Base-by-base conservation (phyloP, 169 alveolate genomes). In the Cryptosporidium xiaoi region DNA sequence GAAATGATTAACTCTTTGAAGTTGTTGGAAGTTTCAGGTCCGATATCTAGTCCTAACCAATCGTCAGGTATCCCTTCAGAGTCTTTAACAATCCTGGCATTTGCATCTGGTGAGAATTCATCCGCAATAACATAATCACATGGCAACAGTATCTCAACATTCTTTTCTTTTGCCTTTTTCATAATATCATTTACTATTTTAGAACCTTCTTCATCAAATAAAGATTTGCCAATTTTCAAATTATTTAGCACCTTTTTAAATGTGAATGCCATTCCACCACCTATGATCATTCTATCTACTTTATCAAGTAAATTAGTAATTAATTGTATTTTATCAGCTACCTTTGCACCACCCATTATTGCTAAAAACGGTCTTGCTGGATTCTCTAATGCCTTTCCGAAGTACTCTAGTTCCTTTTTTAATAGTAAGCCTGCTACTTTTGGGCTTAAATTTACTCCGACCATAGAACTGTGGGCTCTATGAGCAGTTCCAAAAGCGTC, bases 401-500 rank as follows among this genome's bases (percentile, higher is more conserved):
- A 97, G 92, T 97, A 97, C 67, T 97, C 98, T 60, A 98, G 94
- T 91, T 97, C 99, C 92, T 96, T 97, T 89, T 96, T 93, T 96
- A 97, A 92, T 82, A 98, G 89, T 87, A 94, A 94, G 2, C 99
- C 99, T 27, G 99, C 98, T 15, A 97, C 99, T 67, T 96, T 92
- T 2, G 93, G 71, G 12, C 94, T 91, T 44, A 95, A 85, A 58
- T 96, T 91, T 0, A 97, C 95, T 51, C 99, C 99, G 2, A 94
- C 99, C 97, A 97, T 97, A 48, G 99, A 96, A 55, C 97, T 93
- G 85, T 98, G 99, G 34, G 99, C 99, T 71, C 99, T 95, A 82
- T 98, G 99, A 16, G 99, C 99, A 18, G 99, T 96, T 12, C 99
- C 99, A 84, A 98, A 98, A 29, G 99, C 99, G 91, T 98, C 99